phyloP scores from a whole-genome alignment of 768 basidiomycete genomes.

The Lepiota subincarnata region DNA sequence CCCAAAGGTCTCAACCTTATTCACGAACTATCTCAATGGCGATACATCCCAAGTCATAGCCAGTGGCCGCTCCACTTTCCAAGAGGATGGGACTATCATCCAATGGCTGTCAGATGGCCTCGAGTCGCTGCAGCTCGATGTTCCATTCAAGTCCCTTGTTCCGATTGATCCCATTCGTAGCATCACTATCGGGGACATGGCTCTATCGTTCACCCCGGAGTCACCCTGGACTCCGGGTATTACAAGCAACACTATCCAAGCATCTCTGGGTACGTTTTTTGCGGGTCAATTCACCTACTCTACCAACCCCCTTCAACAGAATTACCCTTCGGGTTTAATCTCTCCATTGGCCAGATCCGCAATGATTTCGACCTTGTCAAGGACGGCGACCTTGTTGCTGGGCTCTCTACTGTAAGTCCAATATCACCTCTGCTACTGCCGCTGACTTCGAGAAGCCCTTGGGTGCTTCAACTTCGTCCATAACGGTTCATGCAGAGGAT shows the following conservation, averaged over 20 bases:
- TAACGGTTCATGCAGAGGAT: slow-evolving; percentile 46
- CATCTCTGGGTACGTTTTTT: slow-evolving; percentile 43
- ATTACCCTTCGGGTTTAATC: slow-evolving; percentile 66
- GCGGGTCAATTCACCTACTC: background rate
- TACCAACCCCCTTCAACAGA: slow-evolving; percentile 29
- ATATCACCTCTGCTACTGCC: background rate
- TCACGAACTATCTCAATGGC: slow-evolving; percentile 70
- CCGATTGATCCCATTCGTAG: slow-evolving; percentile 60
- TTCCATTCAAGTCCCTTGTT: slow-evolving; percentile 51
- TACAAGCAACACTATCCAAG: slow-evolving; percentile 55
- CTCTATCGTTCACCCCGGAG: slow-evolving; percentile 48
- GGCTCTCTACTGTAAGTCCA: slow-evolving; percentile 52
- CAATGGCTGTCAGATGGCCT: slow-evolving; percentile 68
- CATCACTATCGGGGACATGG: slow-evolving; percentile 61
- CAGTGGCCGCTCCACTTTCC: slow-evolving; percentile 53
- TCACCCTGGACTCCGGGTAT: slow-evolving; percentile 56
- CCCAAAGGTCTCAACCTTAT: slow-evolving; percentile 51
- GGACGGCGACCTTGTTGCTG: slow-evolving; percentile 49
- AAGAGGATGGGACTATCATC: slow-evolving; percentile 50
- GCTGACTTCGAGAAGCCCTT: slow-evolving; percentile 38
- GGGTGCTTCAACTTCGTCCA: slow-evolving; percentile 58
- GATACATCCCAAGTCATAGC: slow-evolving; percentile 56
- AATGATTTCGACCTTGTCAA: slow-evolving; percentile 62
- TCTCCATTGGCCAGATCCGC: slow-evolving; percentile 55
- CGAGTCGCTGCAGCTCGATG: slow-evolving; percentile 49